Evolutionary conservation across 768 basidiomycete species (phyloP).

Genomic region (Lactarius deliciosus): DNA sequence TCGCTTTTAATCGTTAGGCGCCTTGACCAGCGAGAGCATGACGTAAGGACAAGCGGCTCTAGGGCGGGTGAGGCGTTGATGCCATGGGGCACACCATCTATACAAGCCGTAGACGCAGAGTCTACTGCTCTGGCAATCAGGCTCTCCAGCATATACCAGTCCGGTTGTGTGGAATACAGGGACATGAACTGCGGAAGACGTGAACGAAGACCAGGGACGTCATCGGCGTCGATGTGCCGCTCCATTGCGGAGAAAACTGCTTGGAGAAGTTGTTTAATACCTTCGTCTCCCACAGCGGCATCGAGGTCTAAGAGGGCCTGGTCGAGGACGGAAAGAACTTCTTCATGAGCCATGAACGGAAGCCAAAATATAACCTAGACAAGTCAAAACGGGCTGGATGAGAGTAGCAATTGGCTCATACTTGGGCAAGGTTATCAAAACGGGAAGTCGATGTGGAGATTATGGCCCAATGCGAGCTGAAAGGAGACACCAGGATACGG

Average conservation of each 20-base stretch:
- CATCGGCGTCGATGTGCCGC: constrained; percentile 7
- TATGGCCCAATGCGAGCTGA: constrained; percentile 25
- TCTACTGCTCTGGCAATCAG: constrained; percentile 20
- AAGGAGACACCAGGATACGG: constrained; percentile 21
- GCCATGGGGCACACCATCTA: constrained; percentile 17
- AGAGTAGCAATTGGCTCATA: neutral
- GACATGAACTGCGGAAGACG: constrained; percentile 22
- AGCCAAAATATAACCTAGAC: constrained; percentile 50
- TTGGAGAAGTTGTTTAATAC: constrained; percentile 9
- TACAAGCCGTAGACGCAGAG: constrained; percentile 11
- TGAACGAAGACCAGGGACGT: constrained; percentile 10
- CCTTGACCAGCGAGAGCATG: constrained; percentile 23
- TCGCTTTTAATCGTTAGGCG: constrained; percentile 7
- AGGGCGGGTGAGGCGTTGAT: constrained; percentile 3
- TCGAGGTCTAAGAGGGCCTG: constrained; percentile 17
- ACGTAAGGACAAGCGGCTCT: constrained; percentile 12
- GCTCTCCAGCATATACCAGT: constrained; percentile 13
- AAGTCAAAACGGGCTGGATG: neutral
- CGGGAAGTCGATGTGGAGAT: neutral
- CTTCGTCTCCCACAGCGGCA: neutral
- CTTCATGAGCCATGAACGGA: constrained; percentile 46
- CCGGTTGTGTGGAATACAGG: constrained; percentile 18
- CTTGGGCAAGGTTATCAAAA: constrained; percentile 10
- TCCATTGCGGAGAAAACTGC: constrained; percentile 20
- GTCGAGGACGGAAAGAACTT: constrained; percentile 48